Base-by-base conservation (phyloP, 306 rosid genomes). In the Glycine latifolia region DNA sequence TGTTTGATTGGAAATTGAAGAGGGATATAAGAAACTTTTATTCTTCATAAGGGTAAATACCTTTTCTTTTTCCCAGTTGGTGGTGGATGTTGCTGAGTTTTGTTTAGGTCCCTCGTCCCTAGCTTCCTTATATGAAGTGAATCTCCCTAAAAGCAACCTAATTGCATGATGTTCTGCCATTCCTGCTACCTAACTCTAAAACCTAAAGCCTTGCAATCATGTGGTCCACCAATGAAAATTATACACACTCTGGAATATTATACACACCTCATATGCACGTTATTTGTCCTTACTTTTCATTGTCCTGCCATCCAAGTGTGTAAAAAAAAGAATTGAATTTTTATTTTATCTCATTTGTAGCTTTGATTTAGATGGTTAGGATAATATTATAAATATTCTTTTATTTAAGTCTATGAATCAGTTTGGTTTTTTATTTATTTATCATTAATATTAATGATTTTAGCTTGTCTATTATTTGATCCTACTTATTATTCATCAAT, bases 221-320 rank as follows among this genome's bases (percentile, higher is more conserved):
- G 73, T 11, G 81, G 53, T 67, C 90, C 91, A 3, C 91, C 89
- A 17, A 66, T 67, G 68, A 85, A 80, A 48, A 88, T 0, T 10
- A 85, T 5, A 58, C 91, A 85, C 47, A 85, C 84, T 70, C 79
- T 85, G n/a, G n/a, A n/a, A n/a, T n/a, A n/a, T n/a, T n/a, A n/a
- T n/a, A n/a, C n/a, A n/a, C n/a, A n/a, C n/a, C n/a, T n/a, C n/a
- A n/a, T n/a, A n/a, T n/a, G n/a, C n/a, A n/a, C n/a, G n/a, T n/a
- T n/a, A n/a, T n/a, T n/a, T n/a, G n/a, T n/a, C n/a, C n/a, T n/a
- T n/a, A n/a, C n/a, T n/a, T n/a, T n/a, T n/a, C n/a, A n/a, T n/a
- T n/a, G n/a, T n/a, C n/a, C n/a, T n/a, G n/a, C n/a, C n/a, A n/a
- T n/a, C n/a, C n/a, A n/a, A n/a, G n/a, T n/a, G n/a, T n/a, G n/a